phyloP scores from a whole-genome alignment of 1,139 yeast species.

The Insectozyma bohioensis region DNA sequence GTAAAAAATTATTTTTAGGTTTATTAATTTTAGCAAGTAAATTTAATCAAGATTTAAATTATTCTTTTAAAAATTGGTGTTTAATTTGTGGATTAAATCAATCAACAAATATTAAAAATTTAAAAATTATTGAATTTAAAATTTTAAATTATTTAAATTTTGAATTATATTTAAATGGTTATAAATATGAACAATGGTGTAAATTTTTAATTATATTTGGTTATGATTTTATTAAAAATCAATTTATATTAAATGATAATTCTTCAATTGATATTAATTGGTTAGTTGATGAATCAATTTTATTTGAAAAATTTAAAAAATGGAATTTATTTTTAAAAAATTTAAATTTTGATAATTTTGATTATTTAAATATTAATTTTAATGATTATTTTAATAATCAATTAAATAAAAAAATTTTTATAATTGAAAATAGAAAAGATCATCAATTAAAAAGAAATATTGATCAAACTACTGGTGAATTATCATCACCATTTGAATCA shows the following conservation, averaged over 20 bases:
- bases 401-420: slow-evolving; percentile 34
- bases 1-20: slow-evolving; percentile 66
- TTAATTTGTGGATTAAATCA: slow-evolving; percentile 60
- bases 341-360: slow-evolving; percentile 20
- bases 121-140: slow-evolving; percentile 54
- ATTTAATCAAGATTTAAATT: slow-evolving; percentile 72
- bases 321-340: slow-evolving; percentile 31
- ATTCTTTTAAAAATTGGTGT: slow-evolving; percentile 71
- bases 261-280: slow-evolving; percentile 9
- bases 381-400: slow-evolving; percentile 32
- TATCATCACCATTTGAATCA: background rate
- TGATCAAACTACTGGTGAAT: background rate
- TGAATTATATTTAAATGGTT: slow-evolving; percentile 50
- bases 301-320: slow-evolving; percentile 26
- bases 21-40: slow-evolving; percentile 70
- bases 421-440: slow-evolving; percentile 11
- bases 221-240: slow-evolving; percentile 40
- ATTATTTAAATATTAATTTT: slow-evolving; percentile 28
- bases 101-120: slow-evolving; percentile 33
- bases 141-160: slow-evolving; percentile 56
- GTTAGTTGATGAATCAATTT: slow-evolving; percentile 13
- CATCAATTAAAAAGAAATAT: slow-evolving; percentile 4
- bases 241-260: slow-evolving; percentile 19
- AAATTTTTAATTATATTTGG: slow-evolving; percentile 45
- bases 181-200: slow-evolving; percentile 57